Percentiles rank a stretch among this genome's conserved stretches.
phyloP scores from a whole-genome alignment of 371 early-diverging fungal genomes.

The Homolaphlyctis polyrhiza region DNA sequence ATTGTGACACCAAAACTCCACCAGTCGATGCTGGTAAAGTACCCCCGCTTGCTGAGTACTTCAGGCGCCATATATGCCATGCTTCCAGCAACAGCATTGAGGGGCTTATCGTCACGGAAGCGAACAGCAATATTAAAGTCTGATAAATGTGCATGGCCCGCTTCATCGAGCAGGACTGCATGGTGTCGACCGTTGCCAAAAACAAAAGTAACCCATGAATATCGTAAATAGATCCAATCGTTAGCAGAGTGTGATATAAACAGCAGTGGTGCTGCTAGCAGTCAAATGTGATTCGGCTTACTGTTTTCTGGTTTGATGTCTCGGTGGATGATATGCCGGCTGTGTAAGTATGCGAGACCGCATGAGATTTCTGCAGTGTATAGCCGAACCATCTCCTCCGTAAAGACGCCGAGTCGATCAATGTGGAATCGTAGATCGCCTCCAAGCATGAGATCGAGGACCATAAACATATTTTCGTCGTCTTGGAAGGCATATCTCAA shows the following conservation, averaged over 20 bases:
- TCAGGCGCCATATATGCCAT: slow-evolving; percentile 74
- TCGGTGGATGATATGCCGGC: slow-evolving; percentile 69
- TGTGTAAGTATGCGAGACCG: slow-evolving; percentile 72
- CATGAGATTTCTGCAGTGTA: slow-evolving; percentile 74
- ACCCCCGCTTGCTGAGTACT: slow-evolving; percentile 60
- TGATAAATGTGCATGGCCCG: slow-evolving; percentile 46
- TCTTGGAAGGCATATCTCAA: slow-evolving; percentile 53
- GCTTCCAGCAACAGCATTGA: slow-evolving; percentile 39
- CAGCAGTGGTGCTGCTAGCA: no score
- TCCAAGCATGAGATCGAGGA: slow-evolving; percentile 48
- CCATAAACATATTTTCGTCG: slow-evolving; percentile 49
- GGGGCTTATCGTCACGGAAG: slow-evolving; percentile 16
- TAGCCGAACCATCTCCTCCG: slow-evolving; percentile 67
- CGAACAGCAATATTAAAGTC: slow-evolving; percentile 55
- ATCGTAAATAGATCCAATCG: no score
- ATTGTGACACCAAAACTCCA: slow-evolving; percentile 84
- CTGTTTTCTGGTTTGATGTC: slow-evolving; percentile 46
- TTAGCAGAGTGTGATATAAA: no score
- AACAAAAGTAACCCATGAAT: no score
- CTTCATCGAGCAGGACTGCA: slow-evolving; percentile 46
- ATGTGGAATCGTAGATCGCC: slow-evolving; percentile 47
- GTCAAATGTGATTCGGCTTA: no score
- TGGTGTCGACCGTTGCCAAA: not conserved
- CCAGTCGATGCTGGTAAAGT: slow-evolving; percentile 73
- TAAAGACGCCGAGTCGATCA: slow-evolving; percentile 46